A percentile compares a stretch with the other conserved stretches of the same genome.
phyloP scores from a whole-genome alignment of 164 flowering plant species.

The Vitis amurensis region DNA sequence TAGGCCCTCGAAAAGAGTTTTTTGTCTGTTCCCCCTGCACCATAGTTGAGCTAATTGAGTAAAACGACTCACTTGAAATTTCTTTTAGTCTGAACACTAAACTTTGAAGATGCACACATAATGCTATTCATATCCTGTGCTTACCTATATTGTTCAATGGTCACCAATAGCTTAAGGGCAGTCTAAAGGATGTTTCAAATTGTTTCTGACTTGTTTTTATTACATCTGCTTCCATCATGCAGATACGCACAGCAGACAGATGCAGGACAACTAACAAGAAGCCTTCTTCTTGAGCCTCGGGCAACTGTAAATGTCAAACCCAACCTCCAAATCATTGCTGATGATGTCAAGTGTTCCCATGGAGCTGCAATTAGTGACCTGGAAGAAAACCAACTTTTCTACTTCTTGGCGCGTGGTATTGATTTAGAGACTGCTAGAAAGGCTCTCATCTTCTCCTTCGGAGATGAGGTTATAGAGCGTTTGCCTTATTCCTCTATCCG shows the following conservation, averaged over 20 bases:
- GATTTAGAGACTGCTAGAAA: conserved; percentile 66
- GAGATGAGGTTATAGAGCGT: conserved; percentile 68
- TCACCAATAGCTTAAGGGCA: neutral
- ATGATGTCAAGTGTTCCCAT: conserved; percentile 92
- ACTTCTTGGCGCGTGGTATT: conserved; percentile 79
- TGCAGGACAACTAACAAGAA: conserved; percentile 90
- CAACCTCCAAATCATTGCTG: conserved; percentile 88
- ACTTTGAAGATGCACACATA: neutral
- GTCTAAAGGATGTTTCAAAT: neutral
- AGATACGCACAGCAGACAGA: conserved; percentile 92
- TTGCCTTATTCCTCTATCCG: conserved; percentile 45
- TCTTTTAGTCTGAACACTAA: neutral
- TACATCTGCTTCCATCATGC: conserved; percentile 13
- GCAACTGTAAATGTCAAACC: conserved; percentile 91
- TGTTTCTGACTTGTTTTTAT: neutral
- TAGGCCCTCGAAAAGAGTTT: neutral
- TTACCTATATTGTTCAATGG: neutral
- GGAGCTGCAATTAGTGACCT: conserved; percentile 95
- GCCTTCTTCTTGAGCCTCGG: conserved; percentile 79
- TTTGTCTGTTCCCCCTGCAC: neutral
- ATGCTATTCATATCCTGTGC: neutral
- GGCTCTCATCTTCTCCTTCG: conserved; percentile 82
- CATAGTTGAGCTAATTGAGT: neutral
- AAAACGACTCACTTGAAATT: neutral
- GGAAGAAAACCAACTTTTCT: conserved; percentile 85